A percentile compares a stretch with the other conserved stretches of the same genome.
Evolutionary conservation across 2,329 filamentous ascomycete genomes (phyloP).

Genomic region (Pestalotiopsis sp.): DNA sequence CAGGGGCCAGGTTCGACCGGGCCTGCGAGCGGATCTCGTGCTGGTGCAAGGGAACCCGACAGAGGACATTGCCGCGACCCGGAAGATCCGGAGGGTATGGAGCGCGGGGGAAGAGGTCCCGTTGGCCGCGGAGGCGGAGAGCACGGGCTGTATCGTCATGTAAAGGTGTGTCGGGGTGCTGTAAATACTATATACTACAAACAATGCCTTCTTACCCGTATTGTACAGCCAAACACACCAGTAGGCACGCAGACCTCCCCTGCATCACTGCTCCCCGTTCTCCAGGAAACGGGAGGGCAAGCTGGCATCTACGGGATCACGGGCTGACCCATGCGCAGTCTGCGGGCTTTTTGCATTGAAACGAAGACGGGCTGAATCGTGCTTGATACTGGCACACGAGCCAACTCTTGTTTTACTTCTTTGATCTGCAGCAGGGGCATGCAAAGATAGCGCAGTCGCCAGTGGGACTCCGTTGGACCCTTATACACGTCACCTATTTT

Average conservation of each 20-base stretch:
- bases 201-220: not conserved
- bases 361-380: not conserved
- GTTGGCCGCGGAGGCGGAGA: not conserved
- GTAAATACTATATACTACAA: too few species aligned
- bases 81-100: conserved; percentile 27
- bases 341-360: not conserved
- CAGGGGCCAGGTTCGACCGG: conserved; percentile 23
- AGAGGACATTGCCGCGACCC: conserved; percentile 26
- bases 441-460: not conserved
- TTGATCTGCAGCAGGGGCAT: not conserved
- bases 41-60: conserved; percentile 29
- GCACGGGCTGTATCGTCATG: conserved; percentile 1
- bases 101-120: conserved; percentile 18
- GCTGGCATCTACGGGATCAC: not conserved
- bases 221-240: not conserved
- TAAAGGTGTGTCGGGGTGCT: not conserved
- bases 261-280: not conserved
- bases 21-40: conserved; percentile 29
- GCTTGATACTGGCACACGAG: conserved; percentile 7
- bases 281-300: not conserved
- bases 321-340: not conserved
- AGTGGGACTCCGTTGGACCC: not conserved
- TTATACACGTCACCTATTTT: not conserved
- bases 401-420: conserved; percentile 8
- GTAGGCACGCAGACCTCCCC: not conserved